A percentile compares a stretch with the other conserved stretches of the same genome.
Conservation (phyloP, 371 early-diverging fungal species). For the Mortierella sp. region DNA sequence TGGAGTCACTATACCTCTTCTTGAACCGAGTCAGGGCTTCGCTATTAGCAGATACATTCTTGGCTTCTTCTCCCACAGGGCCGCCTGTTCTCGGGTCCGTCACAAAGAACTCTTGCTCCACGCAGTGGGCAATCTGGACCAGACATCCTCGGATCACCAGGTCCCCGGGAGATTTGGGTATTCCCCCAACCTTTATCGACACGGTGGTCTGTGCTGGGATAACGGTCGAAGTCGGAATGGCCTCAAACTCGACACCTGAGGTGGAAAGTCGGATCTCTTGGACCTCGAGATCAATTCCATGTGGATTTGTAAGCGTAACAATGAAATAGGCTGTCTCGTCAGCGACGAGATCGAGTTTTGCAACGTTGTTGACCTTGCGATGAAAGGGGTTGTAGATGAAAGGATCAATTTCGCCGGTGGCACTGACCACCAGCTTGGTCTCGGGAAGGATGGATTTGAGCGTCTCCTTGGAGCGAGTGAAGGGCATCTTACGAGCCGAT, state of each 20-base stretch:
- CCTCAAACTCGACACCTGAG: conserved; percentile 69
- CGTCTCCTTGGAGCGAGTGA: conserved; percentile 50
- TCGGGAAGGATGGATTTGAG: conserved; percentile 47
- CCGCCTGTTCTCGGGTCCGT: conserved; percentile 21
- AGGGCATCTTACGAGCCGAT: conserved; percentile 55
- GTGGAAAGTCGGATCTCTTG: conserved; percentile 74
- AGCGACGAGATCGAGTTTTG: conserved; percentile 64
- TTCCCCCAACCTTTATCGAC: conserved; percentile 70
- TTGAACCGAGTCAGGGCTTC: conserved; percentile 36
- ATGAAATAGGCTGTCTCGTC: conserved; percentile 78
- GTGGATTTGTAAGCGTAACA: conserved; percentile 79
- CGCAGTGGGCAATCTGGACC: conserved; percentile 76
- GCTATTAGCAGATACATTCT: not conserved
- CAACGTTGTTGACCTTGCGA: conserved; percentile 42
- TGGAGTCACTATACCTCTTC: conserved; percentile 24
- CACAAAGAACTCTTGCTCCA: conserved; percentile 77
- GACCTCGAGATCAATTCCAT: conserved; percentile 83
- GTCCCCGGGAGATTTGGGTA: conserved; percentile 69
- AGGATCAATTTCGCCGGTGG: conserved; percentile 60
- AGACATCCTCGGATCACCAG: conserved; percentile 74
- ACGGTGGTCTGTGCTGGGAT: conserved; percentile 76
- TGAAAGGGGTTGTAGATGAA: conserved; percentile 86
- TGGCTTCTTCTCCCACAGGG: not conserved
- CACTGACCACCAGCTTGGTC: conserved; percentile 19
- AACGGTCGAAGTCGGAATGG: conserved; percentile 65